Percentiles rank a stretch among this genome's conserved stretches.
These are phyloP conservation scores for Phytomonas sp. DNA, from an alignment of 208 protist species.

Conservation along the genomic window DNA sequence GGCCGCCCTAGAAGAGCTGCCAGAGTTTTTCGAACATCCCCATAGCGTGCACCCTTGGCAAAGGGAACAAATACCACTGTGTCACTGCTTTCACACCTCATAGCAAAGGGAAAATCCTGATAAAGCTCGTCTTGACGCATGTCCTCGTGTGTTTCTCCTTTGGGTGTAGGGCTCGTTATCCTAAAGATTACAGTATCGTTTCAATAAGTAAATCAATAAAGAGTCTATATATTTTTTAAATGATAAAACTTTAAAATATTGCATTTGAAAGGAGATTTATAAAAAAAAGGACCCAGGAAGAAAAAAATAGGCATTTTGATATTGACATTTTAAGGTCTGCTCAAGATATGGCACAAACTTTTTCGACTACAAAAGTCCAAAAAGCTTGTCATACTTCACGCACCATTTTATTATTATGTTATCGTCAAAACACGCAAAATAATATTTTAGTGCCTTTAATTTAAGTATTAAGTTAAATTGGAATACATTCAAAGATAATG, in stretches of 20 bases:
- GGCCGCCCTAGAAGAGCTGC: conserved; percentile 39
- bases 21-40: conserved; percentile 66
- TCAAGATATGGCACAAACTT: background rate
- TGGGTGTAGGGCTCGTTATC: background rate
- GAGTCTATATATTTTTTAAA: too few relatives aligned
- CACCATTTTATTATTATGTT: background rate
- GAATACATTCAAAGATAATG: background rate
- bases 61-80: conserved; percentile 61
- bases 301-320: background rate
- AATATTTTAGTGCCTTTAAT: background rate
- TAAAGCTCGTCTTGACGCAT: conserved; percentile 29
- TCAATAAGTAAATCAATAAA: background rate
- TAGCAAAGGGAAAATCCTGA: conserved; percentile 39
- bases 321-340: background rate
- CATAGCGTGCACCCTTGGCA: conserved; percentile 38
- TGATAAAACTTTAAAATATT: background rate
- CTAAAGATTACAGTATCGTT: background rate
- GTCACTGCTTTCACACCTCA: conserved; percentile 41
- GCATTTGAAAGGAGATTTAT: background rate
- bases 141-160: background rate
- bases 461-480: background rate
- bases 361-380: background rate
- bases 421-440: background rate
- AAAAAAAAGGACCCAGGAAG: background rate
- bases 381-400: background rate